A percentile compares a stretch with the other conserved stretches of the same genome.
Conservation (phyloP, 352 stramenopile species). For the Globisporangium echinulatum region DNA sequence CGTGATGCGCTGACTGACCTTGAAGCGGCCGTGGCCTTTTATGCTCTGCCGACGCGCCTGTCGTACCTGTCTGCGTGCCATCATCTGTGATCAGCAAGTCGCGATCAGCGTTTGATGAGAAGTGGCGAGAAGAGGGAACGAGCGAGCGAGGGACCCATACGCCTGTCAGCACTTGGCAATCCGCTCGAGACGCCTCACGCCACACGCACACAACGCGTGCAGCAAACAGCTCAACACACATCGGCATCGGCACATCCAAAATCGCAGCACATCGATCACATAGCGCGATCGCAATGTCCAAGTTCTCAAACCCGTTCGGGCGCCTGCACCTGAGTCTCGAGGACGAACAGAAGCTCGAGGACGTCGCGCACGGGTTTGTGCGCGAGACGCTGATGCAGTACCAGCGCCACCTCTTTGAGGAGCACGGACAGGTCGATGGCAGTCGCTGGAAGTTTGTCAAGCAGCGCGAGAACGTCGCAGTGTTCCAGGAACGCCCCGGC, state of each 20-base stretch:
- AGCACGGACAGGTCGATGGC: slow-evolving; percentile 5
- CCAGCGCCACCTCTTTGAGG: slow-evolving; percentile 8
- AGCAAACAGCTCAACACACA: too few relatives aligned
- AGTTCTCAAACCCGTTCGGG: slow-evolving; percentile 11
- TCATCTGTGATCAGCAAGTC: not conserved
- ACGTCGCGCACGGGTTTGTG: slow-evolving; percentile 9
- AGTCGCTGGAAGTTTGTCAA: slow-evolving; percentile 12
- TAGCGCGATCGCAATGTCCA: slow-evolving; percentile 4
- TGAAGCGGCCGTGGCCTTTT: not conserved
- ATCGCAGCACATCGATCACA: too few relatives aligned
- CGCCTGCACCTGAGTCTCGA: slow-evolving; percentile 5
- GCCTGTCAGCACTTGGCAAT: not conserved
- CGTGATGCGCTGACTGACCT: not conserved
- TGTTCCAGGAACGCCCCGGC: slow-evolving; percentile 11
- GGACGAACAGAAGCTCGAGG: slow-evolving; percentile 11
- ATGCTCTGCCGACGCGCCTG: not conserved
- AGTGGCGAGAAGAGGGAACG: too few relatives aligned
- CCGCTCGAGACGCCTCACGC: not conserved
- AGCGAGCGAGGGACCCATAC: too few relatives aligned
- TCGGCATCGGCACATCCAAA: too few relatives aligned
- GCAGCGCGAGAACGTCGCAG: slow-evolving; percentile 10
- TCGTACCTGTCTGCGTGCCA: not conserved
- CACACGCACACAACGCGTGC: not conserved
- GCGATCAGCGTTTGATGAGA: not conserved
- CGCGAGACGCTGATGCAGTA: slow-evolving; percentile 12